Evolutionary conservation across 441 rosid genomes (phyloP).

Genomic region (Erodium moschatum): DNA sequence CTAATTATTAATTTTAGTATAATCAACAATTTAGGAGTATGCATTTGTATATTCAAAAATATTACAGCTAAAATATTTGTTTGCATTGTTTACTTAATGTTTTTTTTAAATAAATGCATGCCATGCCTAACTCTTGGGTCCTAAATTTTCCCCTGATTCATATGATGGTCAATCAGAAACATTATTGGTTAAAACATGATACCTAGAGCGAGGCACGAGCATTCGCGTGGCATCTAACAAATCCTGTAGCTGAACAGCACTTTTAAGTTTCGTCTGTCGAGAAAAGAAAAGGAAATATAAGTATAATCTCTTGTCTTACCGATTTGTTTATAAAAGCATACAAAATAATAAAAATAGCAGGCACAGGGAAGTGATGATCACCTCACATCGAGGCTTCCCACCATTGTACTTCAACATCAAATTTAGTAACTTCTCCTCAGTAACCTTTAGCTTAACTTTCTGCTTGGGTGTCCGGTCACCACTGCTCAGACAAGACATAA

Average conservation of each 20-base stretch:
- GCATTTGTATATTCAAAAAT: background rate
- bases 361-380: constrained; percentile 25
- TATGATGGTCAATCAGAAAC: constrained; percentile 10
- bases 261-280: constrained; percentile 92
- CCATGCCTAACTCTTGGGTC: background rate
- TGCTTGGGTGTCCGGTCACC: constrained; percentile 99
- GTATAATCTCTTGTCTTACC: no score
- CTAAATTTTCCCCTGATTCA: background rate
- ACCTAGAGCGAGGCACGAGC: constrained; percentile 96
- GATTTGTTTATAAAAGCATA: background rate
- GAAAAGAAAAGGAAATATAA: constrained; percentile 8
- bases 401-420: constrained; percentile 98
- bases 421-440: constrained; percentile 89
- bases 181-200: constrained; percentile 15
- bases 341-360: constrained; percentile 4
- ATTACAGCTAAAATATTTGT: background rate
- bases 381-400: constrained; percentile 93
- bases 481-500: constrained; percentile 36
- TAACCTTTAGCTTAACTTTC: constrained; percentile 96
- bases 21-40: background rate
- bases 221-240: constrained; percentile 93
- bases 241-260: constrained; percentile 97
- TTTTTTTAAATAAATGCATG: background rate
- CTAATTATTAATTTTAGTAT: no score
- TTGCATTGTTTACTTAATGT: background rate